Evolutionary conservation across 345 rosid genomes (phyloP).

Genomic region (Lumnitzera littorea): DNA sequence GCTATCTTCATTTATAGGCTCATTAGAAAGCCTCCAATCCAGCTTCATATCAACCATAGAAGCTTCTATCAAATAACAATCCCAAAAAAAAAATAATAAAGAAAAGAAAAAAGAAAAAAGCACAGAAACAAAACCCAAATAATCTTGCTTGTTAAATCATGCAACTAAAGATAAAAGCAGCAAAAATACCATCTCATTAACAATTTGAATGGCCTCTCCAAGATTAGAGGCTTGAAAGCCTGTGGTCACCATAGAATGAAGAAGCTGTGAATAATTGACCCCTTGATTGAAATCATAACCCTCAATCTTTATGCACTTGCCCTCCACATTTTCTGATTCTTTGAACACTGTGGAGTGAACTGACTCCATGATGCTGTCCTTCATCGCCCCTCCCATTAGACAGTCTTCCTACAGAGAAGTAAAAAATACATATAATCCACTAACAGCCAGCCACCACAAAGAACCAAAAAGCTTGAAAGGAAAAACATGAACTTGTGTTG

Average conservation of each 20-base stretch:
- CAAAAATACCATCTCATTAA: slow-evolving; percentile 67
- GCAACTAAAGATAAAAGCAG: not conserved
- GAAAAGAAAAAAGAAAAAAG: not conserved
- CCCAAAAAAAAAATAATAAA: not conserved
- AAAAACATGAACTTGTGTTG: not conserved
- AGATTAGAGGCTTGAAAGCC: slow-evolving; percentile 98
- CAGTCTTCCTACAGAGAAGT: not conserved
- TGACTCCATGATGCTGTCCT: slow-evolving; percentile 31
- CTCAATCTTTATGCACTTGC: slow-evolving; percentile 49
- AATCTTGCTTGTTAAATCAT: too few relatives aligned
- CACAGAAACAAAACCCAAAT: not conserved
- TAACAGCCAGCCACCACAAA: not conserved
- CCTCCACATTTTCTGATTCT: slow-evolving; percentile 67
- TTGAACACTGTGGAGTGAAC: slow-evolving; percentile 68
- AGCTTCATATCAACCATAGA: slow-evolving; percentile 44
- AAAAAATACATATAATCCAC: too few relatives aligned
- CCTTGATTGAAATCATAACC: slow-evolving; percentile 86
- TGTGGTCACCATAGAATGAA: slow-evolving; percentile 68
- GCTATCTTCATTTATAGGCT: slow-evolving; percentile 51
- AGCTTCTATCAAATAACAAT: not conserved
- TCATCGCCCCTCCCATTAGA: slow-evolving; percentile 28
- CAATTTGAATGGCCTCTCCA: slow-evolving; percentile 70
- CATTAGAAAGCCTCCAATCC: slow-evolving; percentile 86
- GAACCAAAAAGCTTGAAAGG: not conserved
- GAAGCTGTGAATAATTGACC: slow-evolving; percentile 38